Conservation (phyloP, 495 filamentous ascomycete species). For the Xylaria scruposa region DNA sequence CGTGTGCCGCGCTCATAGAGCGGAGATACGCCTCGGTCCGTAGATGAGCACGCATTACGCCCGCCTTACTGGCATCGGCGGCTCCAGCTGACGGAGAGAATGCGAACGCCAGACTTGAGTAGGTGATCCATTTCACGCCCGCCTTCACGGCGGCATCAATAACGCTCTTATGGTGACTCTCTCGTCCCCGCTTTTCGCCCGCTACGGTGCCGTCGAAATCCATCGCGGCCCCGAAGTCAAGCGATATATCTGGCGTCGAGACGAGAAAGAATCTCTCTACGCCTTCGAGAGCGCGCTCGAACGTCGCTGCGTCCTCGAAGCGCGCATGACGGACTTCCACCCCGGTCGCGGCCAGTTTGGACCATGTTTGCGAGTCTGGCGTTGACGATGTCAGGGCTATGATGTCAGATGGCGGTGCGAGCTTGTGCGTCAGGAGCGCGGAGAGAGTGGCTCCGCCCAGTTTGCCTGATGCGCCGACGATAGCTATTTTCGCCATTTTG, state of each 20-base stretch:
- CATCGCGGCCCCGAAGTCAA: conserved; percentile 31
- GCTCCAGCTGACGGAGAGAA: background rate
- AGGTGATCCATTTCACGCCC: conserved; percentile 69
- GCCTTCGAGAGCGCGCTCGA: conserved; percentile 48
- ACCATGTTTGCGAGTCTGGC: conserved; percentile 35
- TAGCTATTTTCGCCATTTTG: conserved; percentile 42
- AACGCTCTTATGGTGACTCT: conserved; percentile 57
- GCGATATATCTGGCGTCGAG: conserved; percentile 43
- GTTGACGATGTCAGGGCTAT: conserved; percentile 47
- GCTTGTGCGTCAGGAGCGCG: conserved; percentile 46
- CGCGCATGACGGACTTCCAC: conserved; percentile 48
- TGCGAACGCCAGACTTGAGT: conserved; percentile 64
- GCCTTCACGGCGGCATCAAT: conserved; percentile 63
- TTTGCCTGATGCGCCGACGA: conserved; percentile 52
- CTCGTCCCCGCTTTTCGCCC: conserved; percentile 43
- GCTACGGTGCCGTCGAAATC: conserved; percentile 22
- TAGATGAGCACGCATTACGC: conserved; percentile 74
- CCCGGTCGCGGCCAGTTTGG: conserved; percentile 32
- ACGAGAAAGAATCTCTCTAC: conserved; percentile 58
- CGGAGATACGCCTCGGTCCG: conserved; percentile 65
- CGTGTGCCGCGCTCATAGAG: conserved; percentile 33
- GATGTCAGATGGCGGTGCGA: conserved; percentile 42
- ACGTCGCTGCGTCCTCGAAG: conserved; percentile 47
- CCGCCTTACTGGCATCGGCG: conserved; percentile 37
- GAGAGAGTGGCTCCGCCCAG: conserved; percentile 50